Evolutionary conservation across 257 asterid genomes (phyloP), one percentile per base, ranked within the genome.

Genomic region (Ehretia macrophylla): DNA sequence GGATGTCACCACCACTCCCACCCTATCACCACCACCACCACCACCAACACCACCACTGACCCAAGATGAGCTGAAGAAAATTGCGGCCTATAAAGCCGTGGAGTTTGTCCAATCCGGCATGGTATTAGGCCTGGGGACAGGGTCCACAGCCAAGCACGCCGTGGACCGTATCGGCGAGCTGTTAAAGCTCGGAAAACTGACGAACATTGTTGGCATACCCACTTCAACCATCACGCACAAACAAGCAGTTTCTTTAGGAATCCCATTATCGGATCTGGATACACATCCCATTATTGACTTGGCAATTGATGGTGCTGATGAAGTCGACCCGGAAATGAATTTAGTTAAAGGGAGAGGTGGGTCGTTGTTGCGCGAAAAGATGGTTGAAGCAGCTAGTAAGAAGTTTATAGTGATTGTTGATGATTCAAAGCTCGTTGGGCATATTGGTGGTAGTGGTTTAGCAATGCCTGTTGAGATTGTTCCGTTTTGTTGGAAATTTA

Each of bases 391-490:
- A 1, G 86, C 67, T 5, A 71, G 78, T 17, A 79, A 72, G 77
- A 80, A 79, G 56, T 77, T 83, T 27, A 55, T 82, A 2, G 89
- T 79, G 16, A 79, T 82, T 4, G 89, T 82, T 1, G 89, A 82
- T 60, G 87, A 82, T 54, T 79, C 94, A 1, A 85, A 85, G 38
- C 17, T 79, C 73, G 94, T 85, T 65, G 58, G 72, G 0, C 46
- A 73, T 47, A 55, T 85, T 5, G 94, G 94, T 4, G 94, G 94
- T 0, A 82, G 89, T 22, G 74, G 80, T 10, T 66, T 85, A 35
- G 89, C 94, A 52, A 79, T 79, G 94, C 94, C 89, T 0, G 94
- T 85, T 27, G 89, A 85, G 71, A 82, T 85, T 23, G 81, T 82
- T 0, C 94, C 82, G 0, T 85, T 85, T 64, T 82, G 94, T 61